A percentile compares a stretch with the other conserved stretches of the same genome.
Conservation (phyloP, 352 stramenopile genomes). For the Phytophthora cryptogea region DNA sequence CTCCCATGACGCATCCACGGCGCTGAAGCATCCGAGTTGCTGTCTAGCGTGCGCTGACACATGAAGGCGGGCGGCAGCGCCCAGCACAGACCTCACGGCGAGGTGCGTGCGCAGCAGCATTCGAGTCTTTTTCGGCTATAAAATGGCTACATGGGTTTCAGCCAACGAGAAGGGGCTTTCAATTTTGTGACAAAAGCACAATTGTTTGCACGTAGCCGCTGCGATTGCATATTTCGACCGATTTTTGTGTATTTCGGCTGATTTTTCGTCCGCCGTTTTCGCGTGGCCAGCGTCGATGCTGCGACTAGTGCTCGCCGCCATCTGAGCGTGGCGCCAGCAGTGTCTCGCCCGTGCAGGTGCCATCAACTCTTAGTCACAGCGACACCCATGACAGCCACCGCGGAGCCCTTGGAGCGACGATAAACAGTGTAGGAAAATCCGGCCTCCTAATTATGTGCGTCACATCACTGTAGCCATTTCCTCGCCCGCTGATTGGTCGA, state of each 20-base stretch:
- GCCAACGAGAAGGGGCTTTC: not conserved
- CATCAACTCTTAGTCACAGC: not conserved
- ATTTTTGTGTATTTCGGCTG: slow-evolving; percentile 1
- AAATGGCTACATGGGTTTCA: not conserved
- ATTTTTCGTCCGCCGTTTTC: not conserved
- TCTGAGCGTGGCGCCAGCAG: slow-evolving; percentile 2
- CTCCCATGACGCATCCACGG: slow-evolving; percentile 32
- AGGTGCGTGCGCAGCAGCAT: slow-evolving; percentile 11
- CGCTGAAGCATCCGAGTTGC: slow-evolving; percentile 18
- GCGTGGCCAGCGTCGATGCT: not conserved
- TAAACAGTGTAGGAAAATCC: slow-evolving; percentile 22
- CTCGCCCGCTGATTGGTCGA: slow-evolving; percentile 18
- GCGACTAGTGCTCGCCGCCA: slow-evolving; percentile 5
- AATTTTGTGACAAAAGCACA: not conserved
- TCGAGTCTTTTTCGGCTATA: slow-evolving; percentile 4
- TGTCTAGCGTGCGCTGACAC: slow-evolving; percentile 9
- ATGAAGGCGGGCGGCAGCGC: slow-evolving; percentile 7
- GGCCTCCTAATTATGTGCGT: slow-evolving; percentile 15
- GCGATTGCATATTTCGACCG: not conserved
- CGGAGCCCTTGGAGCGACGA: not conserved
- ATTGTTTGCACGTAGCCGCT: not conserved
- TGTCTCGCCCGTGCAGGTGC: slow-evolving; percentile 5
- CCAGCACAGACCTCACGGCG: slow-evolving; percentile 4
- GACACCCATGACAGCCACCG: not conserved
- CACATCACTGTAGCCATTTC: slow-evolving; percentile 35